Evolutionary conservation across 2,329 filamentous ascomycete genomes (phyloP).

Genomic region (Passalora sequoiae): DNA sequence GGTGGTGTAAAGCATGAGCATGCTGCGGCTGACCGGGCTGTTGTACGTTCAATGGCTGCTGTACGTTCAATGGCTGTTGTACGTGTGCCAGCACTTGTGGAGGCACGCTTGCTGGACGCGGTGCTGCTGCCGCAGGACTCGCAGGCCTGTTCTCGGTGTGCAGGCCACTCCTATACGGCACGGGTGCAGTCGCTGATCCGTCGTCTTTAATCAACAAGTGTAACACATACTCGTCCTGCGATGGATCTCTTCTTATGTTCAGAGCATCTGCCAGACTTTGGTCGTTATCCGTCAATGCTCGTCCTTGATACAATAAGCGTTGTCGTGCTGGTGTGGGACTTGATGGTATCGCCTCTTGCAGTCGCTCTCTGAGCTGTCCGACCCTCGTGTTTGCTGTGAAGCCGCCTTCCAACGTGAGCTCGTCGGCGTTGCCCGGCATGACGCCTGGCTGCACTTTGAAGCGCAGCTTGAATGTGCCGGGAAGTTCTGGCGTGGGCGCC

Average conservation of each 20-base stretch:
- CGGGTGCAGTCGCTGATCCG: slow-evolving; percentile 11
- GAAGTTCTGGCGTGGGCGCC: slow-evolving; percentile 28
- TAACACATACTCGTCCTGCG: slow-evolving; percentile 32
- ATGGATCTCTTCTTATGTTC: slow-evolving; percentile 46
- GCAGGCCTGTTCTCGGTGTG: slow-evolving; percentile 11
- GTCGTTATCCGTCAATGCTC: slow-evolving; percentile 47
- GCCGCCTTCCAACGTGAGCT: slow-evolving; percentile 25
- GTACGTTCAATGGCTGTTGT: slow-evolving; percentile 3
- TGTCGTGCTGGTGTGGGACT: slow-evolving; percentile 45
- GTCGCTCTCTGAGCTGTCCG: slow-evolving; percentile 48
- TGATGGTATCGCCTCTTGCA: slow-evolving; percentile 47
- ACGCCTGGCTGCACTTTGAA: slow-evolving; percentile 33
- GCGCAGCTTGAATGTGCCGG: slow-evolving; percentile 26
- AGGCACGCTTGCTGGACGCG: slow-evolving; percentile 5
- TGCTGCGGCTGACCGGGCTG: slow-evolving; percentile 10
- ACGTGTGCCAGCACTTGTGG: background rate
- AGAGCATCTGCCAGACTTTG: slow-evolving; percentile 48
- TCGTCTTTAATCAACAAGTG: slow-evolving; percentile 32
- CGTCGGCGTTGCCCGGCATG: slow-evolving; percentile 23
- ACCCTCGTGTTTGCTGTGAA: slow-evolving; percentile 41
- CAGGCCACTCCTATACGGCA: slow-evolving; percentile 12
- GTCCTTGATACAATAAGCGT: slow-evolving; percentile 55
- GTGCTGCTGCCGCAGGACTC: slow-evolving; percentile 11
- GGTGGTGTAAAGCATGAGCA: background rate
- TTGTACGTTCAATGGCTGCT: background rate